Conservation (phyloP, 2,329 filamentous ascomycete genomes). For the Ophiobolus disseminans region DNA sequence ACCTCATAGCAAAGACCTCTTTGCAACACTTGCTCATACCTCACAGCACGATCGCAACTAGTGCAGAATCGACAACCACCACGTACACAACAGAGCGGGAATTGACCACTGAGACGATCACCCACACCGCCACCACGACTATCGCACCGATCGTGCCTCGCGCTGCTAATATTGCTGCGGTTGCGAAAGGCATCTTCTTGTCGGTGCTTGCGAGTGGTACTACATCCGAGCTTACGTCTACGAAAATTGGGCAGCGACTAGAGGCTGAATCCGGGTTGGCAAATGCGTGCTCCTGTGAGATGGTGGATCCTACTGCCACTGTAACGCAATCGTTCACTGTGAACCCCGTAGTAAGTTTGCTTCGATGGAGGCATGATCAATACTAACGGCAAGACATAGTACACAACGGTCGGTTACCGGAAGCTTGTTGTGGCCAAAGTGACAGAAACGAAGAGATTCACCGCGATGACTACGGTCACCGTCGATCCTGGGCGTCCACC, state of each 20-base stretch:
- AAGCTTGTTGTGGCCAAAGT: conserved; percentile 10
- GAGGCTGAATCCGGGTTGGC: conserved; percentile 31
- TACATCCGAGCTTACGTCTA: conserved; percentile 9
- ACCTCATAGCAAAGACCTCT: background rate
- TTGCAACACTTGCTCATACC: conserved; percentile 11
- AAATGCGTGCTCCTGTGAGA: conserved; percentile 41
- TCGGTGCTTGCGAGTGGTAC: conserved; percentile 30
- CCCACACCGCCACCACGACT: conserved; percentile 29
- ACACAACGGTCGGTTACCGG: conserved; percentile 25
- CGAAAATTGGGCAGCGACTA: conserved; percentile 19
- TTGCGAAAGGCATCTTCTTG: conserved; percentile 30
- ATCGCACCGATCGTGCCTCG: conserved; percentile 18
- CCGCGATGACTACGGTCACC: conserved; percentile 13
- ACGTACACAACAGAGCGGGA: conserved; percentile 23
- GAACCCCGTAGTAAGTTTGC: conserved; percentile 31
- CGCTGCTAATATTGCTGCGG: conserved; percentile 23
- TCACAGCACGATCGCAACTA: conserved; percentile 28
- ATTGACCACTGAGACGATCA: conserved; percentile 31
- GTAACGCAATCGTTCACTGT: conserved; percentile 34
- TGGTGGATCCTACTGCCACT: conserved; percentile 38
- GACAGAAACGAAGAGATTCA: conserved; percentile 19
- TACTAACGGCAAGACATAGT: conserved; percentile 14
- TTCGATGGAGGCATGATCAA: background rate
- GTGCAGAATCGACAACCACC: conserved; percentile 23
- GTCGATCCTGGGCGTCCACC: background rate